Evolutionary conservation across 306 rosid genomes (phyloP), one percentile per base, ranked within the genome.

Genomic region (Rosa multiflora): DNA sequence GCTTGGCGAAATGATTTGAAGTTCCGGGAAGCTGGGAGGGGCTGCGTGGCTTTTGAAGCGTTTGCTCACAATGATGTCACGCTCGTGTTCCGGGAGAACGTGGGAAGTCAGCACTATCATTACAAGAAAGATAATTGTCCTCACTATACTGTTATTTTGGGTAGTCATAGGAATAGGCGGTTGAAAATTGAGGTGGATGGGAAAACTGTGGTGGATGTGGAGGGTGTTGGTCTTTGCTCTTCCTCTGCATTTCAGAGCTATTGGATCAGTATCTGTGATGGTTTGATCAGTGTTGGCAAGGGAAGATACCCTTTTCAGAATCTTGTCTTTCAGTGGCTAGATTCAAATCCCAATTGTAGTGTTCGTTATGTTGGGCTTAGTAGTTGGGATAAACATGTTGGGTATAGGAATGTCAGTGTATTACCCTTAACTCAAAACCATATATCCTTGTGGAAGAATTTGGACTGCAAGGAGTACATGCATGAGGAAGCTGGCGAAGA

Each of bases 301-400:
- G 99, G 99, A 10, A 85, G 87, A 53, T 88, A 89, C 87, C 97
- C 99, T 79, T 92, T 91, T 76, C 97, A 94, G 82, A 89, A 92
- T 82, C 70, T 92, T 68, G 92, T 92, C 61, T 94, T 92, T 83
- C 97, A 94, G 80, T 94, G 99, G 99, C 70, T 91, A 64, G 99
- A 94, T 85, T 76, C 93, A 1, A 80, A 77, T 75, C 99, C 99
- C 12, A 91, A 85, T 79, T 91, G 90, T 55, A 88, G 86, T 71
- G 90, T 94, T 87, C 97, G 73, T 82, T 92, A 91, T 82, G 79
- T 94, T 72, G 99, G 99, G 64, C 99, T 94, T 56, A 92, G 99
- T 78, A 94, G 97, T 82, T 94, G 99, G 99, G 97, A 94, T 73
- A 94, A 94, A 71, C 99, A 94, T 76, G 99, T 94, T 11, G 92